These are phyloP conservation scores for Zangia roseola DNA, from an alignment of 768 basidiomycete genomes.

Conservation along the genomic window DNA sequence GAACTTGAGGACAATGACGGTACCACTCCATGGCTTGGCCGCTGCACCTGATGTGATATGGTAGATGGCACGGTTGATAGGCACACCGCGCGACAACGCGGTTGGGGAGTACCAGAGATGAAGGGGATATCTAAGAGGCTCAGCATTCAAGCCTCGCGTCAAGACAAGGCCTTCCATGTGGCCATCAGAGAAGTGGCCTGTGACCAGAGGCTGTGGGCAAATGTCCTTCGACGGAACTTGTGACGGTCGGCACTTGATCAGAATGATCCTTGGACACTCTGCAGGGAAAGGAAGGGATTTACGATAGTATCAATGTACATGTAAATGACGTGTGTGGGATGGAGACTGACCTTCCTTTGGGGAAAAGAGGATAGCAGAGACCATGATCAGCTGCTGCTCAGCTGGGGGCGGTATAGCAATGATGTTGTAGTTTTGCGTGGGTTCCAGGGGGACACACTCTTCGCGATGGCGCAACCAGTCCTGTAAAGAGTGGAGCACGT, in stretches of 20 bases:
- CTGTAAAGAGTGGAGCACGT: conserved; percentile 44
- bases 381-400: conserved; percentile 62
- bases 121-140: conserved; percentile 78
- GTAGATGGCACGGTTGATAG: conserved; percentile 76
- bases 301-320: conserved; percentile 8
- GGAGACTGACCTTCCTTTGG: conserved; percentile 68
- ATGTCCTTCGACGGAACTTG: conserved; percentile 67
- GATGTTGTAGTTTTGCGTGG: conserved; percentile 55
- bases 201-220: conserved; percentile 69
- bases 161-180: conserved; percentile 65
- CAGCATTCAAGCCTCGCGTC: conserved; percentile 80
- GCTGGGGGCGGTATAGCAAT: conserved; percentile 75
- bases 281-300: conserved; percentile 5
- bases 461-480: conserved; percentile 80
- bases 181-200: conserved; percentile 57
- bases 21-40: conserved; percentile 72
- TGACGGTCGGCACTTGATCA: conserved; percentile 69
- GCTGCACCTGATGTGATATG: conserved; percentile 84
- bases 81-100: conserved; percentile 55
- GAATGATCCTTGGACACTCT: conserved; percentile 76
- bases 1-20: conserved; percentile 82
- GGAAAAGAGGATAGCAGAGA: conserved; percentile 72
- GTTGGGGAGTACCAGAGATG: conserved; percentile 79
- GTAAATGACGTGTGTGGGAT: conserved; percentile 2
- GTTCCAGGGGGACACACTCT: conserved; percentile 59